Base-by-base conservation (phyloP, 768 basidiomycete species). In the Suillus brevipes region DNA sequence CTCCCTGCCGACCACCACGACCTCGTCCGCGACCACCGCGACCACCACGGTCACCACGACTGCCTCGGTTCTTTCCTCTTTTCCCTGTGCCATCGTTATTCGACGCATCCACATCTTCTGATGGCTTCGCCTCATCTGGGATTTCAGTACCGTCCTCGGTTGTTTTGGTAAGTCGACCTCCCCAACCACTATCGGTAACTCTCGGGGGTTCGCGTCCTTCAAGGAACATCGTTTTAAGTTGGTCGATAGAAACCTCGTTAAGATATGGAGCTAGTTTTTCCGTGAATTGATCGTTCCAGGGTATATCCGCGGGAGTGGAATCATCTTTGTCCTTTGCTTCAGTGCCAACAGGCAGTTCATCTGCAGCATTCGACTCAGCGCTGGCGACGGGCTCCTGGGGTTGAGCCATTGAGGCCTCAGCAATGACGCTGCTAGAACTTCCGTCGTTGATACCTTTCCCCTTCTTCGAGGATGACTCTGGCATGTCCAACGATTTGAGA, bases 191-290 rank as follows among this genome's bases (percentile, higher is more conserved):
- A 76, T 95, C 92, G 66, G 87, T 87, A 49, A 85, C 81, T 65
- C 87, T 82, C 0, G 92, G 91, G 42, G 91, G 89, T 65, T 90
- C 88, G 6, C 88, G 87, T 1, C 96, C 95, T 77, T 97, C 90
- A 23, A 94, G 79, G 66, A 84, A 91, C 75, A 97, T 86, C 47
- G 83, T 78, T 73, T 90, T 94, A 45, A 98, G 76, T 43, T 86
- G 79, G 31, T 75, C 71, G 38, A 95, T 84, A 6, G 82, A 82
- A 23, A 83, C 81, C 62, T 83, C 81, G 4, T 90, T 84, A 34
- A 97, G 81, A 78, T 88, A 91, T 1, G 87, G 78, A 9, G 83
- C 72, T 12, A 97, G 81, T 36, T 80, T 78, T 4, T 80, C 74
- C 53, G 81, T 82, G 72, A 88, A 88, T 47, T 78, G 76, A 53